phyloP scores from a whole-genome alignment of 192 early-diverging fungal species.

The Coemansia brasiliensis region DNA sequence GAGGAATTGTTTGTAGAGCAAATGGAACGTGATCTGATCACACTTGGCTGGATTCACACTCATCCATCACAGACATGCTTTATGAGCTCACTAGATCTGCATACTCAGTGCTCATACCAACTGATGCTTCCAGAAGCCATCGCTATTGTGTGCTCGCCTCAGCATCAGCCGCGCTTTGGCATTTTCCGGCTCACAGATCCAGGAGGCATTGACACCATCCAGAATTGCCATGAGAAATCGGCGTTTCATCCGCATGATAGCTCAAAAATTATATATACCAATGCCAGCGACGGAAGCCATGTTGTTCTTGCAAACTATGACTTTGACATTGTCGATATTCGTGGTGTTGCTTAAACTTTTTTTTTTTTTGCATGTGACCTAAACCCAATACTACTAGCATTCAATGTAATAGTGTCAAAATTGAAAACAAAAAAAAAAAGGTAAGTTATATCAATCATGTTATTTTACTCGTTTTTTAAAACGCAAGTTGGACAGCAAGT shows the following conservation, averaged over 20 bases:
- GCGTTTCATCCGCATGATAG: constrained; percentile 79
- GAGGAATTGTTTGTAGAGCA: constrained; percentile 81
- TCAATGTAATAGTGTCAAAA: no score
- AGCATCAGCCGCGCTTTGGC: constrained; percentile 68
- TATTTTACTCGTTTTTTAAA: constrained; percentile 99
- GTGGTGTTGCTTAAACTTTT: constrained; percentile 10
- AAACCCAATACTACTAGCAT: constrained; percentile 2
- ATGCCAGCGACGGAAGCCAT: constrained; percentile 46
- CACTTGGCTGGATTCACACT: constrained; percentile 91
- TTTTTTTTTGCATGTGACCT: constrained; percentile 8
- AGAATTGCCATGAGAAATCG: constrained; percentile 64
- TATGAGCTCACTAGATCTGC: constrained; percentile 88
- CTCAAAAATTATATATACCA: constrained; percentile 40
- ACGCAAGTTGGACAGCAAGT: constrained; percentile 94
- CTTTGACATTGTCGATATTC: constrained; percentile 54
- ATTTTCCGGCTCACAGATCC: constrained; percentile 88
- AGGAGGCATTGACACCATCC: constrained; percentile 75
- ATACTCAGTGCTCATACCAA: constrained; percentile 91
- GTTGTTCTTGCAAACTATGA: constrained; percentile 44
- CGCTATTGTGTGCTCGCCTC: constrained; percentile 86
- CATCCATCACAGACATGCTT: constrained; percentile 95
- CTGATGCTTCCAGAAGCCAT: constrained; percentile 89
- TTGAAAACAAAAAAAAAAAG: no score
- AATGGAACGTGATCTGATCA: constrained; percentile 71
- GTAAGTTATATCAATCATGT: constrained; percentile 48